Evolutionary conservation across 163 green algal species (phyloP), one percentile per base, ranked within the genome.

Genomic region (Botryococcus braunii): DNA sequence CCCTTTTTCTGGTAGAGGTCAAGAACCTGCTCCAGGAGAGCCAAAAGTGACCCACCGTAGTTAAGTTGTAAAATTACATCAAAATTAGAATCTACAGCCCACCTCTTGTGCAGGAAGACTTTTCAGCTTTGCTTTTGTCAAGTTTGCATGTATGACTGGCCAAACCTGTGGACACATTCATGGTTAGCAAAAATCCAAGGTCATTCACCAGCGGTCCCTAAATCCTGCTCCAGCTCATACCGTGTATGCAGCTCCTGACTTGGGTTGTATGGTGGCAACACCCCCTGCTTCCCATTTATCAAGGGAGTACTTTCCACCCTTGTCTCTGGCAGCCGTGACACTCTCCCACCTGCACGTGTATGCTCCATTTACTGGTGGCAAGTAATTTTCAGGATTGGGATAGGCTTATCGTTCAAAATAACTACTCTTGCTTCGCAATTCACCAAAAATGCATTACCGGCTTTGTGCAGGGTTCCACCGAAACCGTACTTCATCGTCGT

Each of bases 111-210:
- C 62, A 37, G 66, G 74, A 3, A 94, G 82, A 34, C 67, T 76
- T 66, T 87, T 83, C 5, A 95, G 63, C 38, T 79, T 78, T 21
- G 79, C 82, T 27, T 77, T 66, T 4, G 59, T 70, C 34, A 95
- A 73, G 23, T 82, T 77, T 2, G 76, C 78, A 66, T 87, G 78
- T 23, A 91, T 79, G 8, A 91, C 78, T 3, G 88, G 88, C 88
- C 88, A 95, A 6, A 91, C 83, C 70, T 76, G 61, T 38, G 43
- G 36, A 23, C 56, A 39, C 27, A 61, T 25, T 61, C 25, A 25
- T 37, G 50, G 34, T 25, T 61, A 9, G 9, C 11, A 29, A 25
- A 9, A 25, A 11, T 37, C 23, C 34, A 61, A 38, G n/a, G 60
- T 25, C 52, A 11, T 41, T 67, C 13, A 52, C 23, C 23, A 55